Percentiles rank a stretch among this genome's conserved stretches.
phyloP scores from a whole-genome alignment of 163 green algal genomes.

The Chlorella variabilis region DNA sequence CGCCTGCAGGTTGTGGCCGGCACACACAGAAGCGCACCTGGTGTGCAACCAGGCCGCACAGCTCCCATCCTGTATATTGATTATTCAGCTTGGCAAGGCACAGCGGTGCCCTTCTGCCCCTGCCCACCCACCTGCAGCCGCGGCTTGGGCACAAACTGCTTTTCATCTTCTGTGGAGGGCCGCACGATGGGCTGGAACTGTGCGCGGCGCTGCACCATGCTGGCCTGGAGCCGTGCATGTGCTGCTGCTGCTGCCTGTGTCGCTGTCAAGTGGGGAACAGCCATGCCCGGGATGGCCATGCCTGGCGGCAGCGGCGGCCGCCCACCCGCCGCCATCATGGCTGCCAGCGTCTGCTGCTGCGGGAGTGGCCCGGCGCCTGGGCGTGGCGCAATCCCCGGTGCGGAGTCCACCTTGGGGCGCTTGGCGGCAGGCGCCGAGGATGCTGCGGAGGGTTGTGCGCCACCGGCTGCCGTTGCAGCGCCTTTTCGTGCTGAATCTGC shows the following conservation, averaged over 20 bases:
- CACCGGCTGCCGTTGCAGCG: not conserved
- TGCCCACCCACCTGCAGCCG: constrained; percentile 25
- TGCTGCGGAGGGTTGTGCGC: not conserved
- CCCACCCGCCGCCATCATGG: not conserved
- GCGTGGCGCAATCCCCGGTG: not conserved
- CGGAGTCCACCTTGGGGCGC: constrained; percentile 18
- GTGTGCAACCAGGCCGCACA: no score
- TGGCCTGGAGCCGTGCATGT: constrained; percentile 2
- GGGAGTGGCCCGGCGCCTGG: not conserved
- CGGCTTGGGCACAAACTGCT: constrained; percentile 33
- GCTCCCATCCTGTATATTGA: no score
- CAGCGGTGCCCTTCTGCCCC: no score
- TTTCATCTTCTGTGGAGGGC: constrained; percentile 44
- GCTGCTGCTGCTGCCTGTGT: constrained; percentile 7
- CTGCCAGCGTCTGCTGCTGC: not conserved
- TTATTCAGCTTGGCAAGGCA: no score
- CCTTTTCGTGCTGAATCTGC: not conserved
- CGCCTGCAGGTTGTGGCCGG: not conserved
- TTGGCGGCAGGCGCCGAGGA: constrained; percentile 28
- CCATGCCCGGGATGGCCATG: constrained; percentile 1
- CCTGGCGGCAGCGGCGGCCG: constrained; percentile 29
- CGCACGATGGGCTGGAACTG: constrained; percentile 33
- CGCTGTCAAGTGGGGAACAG: not conserved
- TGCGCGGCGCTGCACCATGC: not conserved
- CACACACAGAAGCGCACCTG: not conserved